Conservation (phyloP, 805 yeast species). For the Saccharomycopsis javanensis region DNA sequence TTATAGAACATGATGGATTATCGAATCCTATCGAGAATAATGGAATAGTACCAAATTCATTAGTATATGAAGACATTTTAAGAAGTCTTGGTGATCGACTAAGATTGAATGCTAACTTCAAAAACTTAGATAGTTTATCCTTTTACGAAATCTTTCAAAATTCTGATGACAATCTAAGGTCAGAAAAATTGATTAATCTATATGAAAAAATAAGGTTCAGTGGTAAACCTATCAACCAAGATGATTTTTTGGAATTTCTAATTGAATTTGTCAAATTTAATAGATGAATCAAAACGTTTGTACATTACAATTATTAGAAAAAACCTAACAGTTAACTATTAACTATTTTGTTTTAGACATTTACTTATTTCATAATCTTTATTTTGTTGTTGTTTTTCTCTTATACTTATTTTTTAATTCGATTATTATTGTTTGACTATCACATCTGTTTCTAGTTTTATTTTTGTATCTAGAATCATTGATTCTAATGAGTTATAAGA, state of each 20-base stretch:
- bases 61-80: constrained; percentile 18
- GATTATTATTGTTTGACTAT: no score
- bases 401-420: no score
- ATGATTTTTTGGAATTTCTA: constrained; percentile 14
- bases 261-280: constrained; percentile 14
- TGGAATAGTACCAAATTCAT: constrained; percentile 12
- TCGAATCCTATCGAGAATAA: constrained; percentile 15
- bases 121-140: background rate
- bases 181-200: constrained; percentile 4
- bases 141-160: constrained; percentile 13
- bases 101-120: background rate
- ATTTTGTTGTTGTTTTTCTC: no score
- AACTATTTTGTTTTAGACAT: background rate
- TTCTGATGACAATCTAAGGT: background rate
- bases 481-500: no score
- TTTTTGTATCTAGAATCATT: no score
- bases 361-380: background rate
- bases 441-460: no score
- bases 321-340: background rate
- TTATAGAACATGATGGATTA: constrained; percentile 16
- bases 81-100: constrained; percentile 13
- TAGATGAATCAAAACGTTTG: background rate
- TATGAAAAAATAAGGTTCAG: constrained; percentile 17
- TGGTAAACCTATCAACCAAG: constrained; percentile 13
- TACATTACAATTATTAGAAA: background rate